Evolutionary conservation across 768 basidiomycete genomes (phyloP).

Genomic region (Lactifluus subvellereus): DNA sequence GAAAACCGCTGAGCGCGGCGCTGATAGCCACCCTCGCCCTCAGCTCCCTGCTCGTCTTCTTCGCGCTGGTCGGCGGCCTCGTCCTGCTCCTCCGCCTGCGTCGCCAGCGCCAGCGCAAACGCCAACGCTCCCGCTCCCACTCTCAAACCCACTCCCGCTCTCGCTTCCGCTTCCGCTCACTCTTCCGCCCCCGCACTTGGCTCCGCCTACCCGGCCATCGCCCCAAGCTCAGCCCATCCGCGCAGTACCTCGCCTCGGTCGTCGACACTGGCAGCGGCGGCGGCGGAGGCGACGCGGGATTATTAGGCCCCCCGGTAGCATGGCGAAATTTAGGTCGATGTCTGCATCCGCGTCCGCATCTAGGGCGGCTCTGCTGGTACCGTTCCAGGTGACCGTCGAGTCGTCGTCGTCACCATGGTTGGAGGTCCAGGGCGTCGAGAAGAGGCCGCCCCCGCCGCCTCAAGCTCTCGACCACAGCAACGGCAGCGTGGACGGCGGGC

Average conservation of each 20-base stretch:
- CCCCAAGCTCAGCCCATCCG: not conserved
- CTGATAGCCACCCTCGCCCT: not conserved
- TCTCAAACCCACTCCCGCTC: no score
- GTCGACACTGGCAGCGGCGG: no score
- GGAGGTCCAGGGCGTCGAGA: not conserved
- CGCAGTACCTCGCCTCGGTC: not conserved
- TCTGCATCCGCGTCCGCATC: not conserved
- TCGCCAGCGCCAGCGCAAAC: not conserved
- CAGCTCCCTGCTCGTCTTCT: not conserved
- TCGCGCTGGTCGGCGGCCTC: not conserved
- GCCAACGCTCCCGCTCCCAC: no score
- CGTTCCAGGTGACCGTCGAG: not conserved
- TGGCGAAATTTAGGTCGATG: not conserved
- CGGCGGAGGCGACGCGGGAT: not conserved
- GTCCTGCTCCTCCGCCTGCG: not conserved
- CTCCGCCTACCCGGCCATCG: not conserved
- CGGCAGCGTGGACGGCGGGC: not conserved
- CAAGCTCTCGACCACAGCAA: not conserved
- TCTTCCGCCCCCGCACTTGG: not conserved
- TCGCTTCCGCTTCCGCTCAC: no score
- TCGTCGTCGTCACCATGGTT: not conserved
- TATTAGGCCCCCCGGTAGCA: not conserved
- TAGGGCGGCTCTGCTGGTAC: not conserved
- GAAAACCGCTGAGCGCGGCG: not conserved
- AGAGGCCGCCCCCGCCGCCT: not conserved